Percentiles rank a stretch among this genome's conserved stretches.
phyloP scores from a whole-genome alignment of 2,329 filamentous ascomycete genomes.

The Dryadomyces sulphureus region DNA sequence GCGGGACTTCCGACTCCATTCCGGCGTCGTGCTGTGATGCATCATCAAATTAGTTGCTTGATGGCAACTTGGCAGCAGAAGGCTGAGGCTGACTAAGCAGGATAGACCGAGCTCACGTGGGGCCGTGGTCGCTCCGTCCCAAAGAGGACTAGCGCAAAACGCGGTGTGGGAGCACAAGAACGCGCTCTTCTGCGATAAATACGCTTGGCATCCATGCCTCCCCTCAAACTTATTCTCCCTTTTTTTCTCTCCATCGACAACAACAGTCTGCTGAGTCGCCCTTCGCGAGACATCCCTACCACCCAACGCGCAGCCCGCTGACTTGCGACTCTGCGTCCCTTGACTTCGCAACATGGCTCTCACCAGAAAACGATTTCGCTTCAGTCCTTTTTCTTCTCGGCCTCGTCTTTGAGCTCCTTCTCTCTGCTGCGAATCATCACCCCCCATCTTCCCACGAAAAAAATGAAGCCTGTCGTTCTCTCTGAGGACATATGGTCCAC shows the following conservation, averaged over 20 bases:
- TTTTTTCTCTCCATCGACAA: neutral
- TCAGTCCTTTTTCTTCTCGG: neutral
- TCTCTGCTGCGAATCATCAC: neutral
- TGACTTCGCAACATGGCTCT: neutral
- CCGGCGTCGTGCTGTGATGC: neutral
- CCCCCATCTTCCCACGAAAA: neutral
- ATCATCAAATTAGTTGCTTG: neutral
- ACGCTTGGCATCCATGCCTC: no score
- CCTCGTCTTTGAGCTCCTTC: neutral
- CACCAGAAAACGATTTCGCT: no score
- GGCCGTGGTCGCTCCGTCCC: neutral
- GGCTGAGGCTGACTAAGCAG: neutral
- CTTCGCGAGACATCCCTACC: neutral
- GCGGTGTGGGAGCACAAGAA: neutral
- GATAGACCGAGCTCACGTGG: neutral
- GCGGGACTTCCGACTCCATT: conserved; percentile 7
- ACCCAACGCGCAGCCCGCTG: neutral
- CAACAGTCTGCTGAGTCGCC: neutral
- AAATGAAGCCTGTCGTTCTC: neutral
- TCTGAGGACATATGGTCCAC: conserved; percentile 27
- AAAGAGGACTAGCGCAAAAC: neutral
- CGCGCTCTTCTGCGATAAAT: no score
- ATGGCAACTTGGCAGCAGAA: neutral
- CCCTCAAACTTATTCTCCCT: neutral
- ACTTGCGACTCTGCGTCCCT: neutral